phyloP scores from a whole-genome alignment of 345 rosid genomes.

The Turritis glabra region DNA sequence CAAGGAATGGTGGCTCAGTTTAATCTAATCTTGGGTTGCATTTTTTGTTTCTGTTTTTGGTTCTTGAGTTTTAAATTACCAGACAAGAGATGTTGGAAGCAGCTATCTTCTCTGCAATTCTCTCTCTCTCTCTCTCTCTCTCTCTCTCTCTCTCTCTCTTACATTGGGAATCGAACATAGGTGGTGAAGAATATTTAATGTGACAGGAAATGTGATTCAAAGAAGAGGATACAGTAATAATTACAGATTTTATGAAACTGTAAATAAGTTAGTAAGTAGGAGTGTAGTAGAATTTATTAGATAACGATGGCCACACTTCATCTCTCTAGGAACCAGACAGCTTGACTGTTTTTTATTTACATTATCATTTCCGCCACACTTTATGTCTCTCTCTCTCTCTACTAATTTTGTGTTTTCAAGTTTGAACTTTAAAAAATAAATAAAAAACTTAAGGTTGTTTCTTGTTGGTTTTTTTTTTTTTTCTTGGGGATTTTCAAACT shows the following conservation, averaged over 20 bases:
- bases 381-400: conserved; percentile 14
- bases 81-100: conserved; percentile 31
- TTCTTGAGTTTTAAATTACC: conserved; percentile 10
- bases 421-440: conserved; percentile 16
- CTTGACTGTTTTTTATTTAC: conserved; percentile 29
- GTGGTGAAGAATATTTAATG: conserved; percentile 41
- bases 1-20: background rate
- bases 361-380: conserved; percentile 28
- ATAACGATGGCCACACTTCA: conserved; percentile 33
- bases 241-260: conserved; percentile 18
- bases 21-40: background rate
- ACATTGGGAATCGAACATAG: conserved; percentile 39
- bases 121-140: conserved; percentile 22
- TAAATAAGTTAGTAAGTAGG: conserved; percentile 12
- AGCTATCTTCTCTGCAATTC: conserved; percentile 19
- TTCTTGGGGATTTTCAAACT: conserved; percentile 32
- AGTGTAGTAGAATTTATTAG: conserved; percentile 31
- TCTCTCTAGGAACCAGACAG: conserved; percentile 25
- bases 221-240: conserved; percentile 8
- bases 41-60: conserved; percentile 2
- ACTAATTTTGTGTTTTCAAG: conserved; percentile 17
- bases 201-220: conserved; percentile 32
- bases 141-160: conserved; percentile 20
- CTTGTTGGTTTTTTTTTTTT: no score
- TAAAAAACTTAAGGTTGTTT: background rate